Evolutionary conservation across 257 asterid genomes (phyloP), one percentile per base, ranked within the genome.

Genomic region (Nicotiana benthamiana): DNA sequence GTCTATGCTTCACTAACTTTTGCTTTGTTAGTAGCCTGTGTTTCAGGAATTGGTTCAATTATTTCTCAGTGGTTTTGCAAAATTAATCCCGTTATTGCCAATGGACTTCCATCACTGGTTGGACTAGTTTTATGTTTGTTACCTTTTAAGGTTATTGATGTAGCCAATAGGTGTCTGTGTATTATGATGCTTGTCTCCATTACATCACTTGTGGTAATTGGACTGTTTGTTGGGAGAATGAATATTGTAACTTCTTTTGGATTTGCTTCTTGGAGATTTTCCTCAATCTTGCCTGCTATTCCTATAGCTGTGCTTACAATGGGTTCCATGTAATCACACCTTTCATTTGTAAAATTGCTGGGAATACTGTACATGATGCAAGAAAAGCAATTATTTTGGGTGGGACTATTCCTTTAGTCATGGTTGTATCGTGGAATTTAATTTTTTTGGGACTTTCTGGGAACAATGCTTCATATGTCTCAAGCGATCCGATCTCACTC

Each of bases 321-420:
- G 67, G 89, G 11, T 86, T 86, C 80, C 87, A 84, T 53, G 89
- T 86, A 9, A 86, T 84, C 67, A 86, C 89, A 65, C 87, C 89
- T 20, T 86, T 86, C 52, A 26, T 86, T 36, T 86, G 89, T 80
- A 86, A 86, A 80, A 79, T 86, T 84, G 84, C 87, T 79, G 89
- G 87, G 56, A 75, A 79, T 68, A 83, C 84, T 27, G 10, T 84
- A 27, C 75, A 84, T 27, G 87, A 86, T 13, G 89, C 86, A 59
- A 74, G 85, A 28, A 86, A 82, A 82, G 87, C 89, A 60, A 82
- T 84, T 75, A 67, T 86, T 11, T 1, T 84, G 30, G 89, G 89
- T 67, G 87, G 87, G 80, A 16, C 52, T 66, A 79, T 82, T 83
- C 89, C 89, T 12, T 40, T 86, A 27, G 40, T 82, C 16, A 84